These are phyloP conservation scores for Aspergillus heteromorphus DNA, from an alignment of 495 filamentous ascomycete genomes.

Conservation along the genomic window DNA sequence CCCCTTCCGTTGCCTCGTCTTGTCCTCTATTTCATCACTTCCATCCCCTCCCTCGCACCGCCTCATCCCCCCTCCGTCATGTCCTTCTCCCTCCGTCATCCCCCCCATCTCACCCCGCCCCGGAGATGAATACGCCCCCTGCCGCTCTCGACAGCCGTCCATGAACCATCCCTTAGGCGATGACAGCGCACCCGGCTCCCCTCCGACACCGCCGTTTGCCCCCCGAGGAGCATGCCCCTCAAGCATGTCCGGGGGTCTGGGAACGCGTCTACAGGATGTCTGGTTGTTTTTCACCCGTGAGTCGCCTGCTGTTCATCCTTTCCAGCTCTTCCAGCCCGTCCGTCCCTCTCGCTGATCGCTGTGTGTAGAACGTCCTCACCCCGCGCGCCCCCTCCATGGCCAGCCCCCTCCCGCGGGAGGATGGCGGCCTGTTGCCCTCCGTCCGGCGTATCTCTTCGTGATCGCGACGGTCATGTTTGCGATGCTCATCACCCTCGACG, in stretches of 20 bases:
- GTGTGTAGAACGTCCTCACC: conserved; percentile 3
- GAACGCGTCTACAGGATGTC: conserved; percentile 9
- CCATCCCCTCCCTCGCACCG: not conserved
- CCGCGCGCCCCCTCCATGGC: conserved; percentile 10
- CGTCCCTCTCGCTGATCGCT: not conserved
- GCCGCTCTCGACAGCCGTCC: conserved; percentile 3
- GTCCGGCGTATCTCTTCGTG: conserved; percentile 27
- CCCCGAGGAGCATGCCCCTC: conserved; percentile 12
- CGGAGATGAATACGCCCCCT: conserved; percentile 2
- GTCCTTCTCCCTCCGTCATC: not conserved
- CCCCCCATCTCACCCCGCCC: not conserved
- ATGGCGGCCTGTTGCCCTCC: conserved; percentile 36
- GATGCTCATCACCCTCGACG: conserved; percentile 26
- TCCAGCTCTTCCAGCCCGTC: too few species aligned
- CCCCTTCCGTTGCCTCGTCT: not conserved
- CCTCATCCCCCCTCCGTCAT: not conserved
- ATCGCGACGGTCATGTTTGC: conserved; percentile 22
- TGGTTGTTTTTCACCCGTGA: conserved; percentile 9
- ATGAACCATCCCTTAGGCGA: conserved; percentile 1
- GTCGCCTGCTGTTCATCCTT: not conserved
- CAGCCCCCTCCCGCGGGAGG: conserved; percentile 11
- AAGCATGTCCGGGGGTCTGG: conserved; percentile 16
- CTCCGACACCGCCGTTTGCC: conserved; percentile 4
- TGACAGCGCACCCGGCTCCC: not conserved
- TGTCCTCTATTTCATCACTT: not conserved